These are phyloP conservation scores for Podospora didyma DNA, from an alignment of 495 filamentous ascomycete species.

Conservation along the genomic window DNA sequence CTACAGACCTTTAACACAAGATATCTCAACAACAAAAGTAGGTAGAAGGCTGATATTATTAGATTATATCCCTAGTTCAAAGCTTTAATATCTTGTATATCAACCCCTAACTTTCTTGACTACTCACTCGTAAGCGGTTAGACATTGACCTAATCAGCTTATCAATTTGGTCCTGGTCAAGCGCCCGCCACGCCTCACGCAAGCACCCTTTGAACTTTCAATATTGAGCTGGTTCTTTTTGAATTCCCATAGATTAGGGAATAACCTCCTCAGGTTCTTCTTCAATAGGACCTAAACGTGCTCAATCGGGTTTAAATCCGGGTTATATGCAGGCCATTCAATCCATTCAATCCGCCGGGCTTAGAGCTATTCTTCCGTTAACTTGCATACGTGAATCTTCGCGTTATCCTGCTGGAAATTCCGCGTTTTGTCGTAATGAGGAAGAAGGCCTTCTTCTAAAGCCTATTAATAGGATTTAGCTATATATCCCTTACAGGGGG, in stretches of 20 bases:
- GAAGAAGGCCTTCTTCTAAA: slow-evolving; percentile 17
- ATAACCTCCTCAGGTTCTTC: slow-evolving; percentile 8
- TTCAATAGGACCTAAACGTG: slow-evolving; percentile 18
- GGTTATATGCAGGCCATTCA: slow-evolving; percentile 17
- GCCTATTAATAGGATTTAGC: slow-evolving; percentile 14
- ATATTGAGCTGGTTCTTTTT: slow-evolving; percentile 11
- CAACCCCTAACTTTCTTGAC: slow-evolving; percentile 3
- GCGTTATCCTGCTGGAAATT: slow-evolving; percentile 8
- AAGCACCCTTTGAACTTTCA: slow-evolving; percentile 11
- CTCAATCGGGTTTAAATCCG: slow-evolving; percentile 22
- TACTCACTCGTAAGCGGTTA: background rate
- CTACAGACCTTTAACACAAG: background rate
- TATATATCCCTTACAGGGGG: background rate
- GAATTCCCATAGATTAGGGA: slow-evolving; percentile 13
- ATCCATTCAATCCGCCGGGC: slow-evolving; percentile 8
- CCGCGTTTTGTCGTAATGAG: slow-evolving; percentile 1
- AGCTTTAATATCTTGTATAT: slow-evolving; percentile 23
- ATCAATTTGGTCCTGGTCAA: slow-evolving; percentile 13
- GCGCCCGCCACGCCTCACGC: slow-evolving; percentile 9
- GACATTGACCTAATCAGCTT: slow-evolving; percentile 13
- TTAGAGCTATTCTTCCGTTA: background rate
- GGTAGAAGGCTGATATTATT: slow-evolving; percentile 17
- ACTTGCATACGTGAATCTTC: background rate
- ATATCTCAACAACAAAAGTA: slow-evolving; percentile 8
- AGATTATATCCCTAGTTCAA: background rate